Percentiles rank a stretch among this genome's conserved stretches.
phyloP scores from a whole-genome alignment of 371 early-diverging fungal genomes.

The Batrachochytrium dendrobatidis region DNA sequence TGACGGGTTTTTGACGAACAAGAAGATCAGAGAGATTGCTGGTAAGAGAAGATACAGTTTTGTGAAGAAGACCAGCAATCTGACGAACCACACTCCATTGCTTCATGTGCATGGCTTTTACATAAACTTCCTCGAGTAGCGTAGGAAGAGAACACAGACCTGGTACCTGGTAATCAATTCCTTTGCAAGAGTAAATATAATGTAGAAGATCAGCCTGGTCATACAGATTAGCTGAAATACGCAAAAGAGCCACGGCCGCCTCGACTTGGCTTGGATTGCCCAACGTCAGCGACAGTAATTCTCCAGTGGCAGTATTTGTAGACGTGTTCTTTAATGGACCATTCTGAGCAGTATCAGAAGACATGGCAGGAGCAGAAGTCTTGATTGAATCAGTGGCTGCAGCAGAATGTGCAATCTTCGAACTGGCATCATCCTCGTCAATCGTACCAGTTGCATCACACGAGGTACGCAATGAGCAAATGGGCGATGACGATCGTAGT shows the following conservation, averaged over 20 bases:
- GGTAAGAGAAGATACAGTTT: constrained; percentile 66
- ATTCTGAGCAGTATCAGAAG: neutral
- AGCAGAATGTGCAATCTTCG: neutral
- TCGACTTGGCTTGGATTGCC: constrained; percentile 57
- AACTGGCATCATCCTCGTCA: neutral
- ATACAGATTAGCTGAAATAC: constrained; percentile 62
- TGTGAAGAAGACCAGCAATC: constrained; percentile 67
- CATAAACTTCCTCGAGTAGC: constrained; percentile 74
- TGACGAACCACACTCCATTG: constrained; percentile 81
- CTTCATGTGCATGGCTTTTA: constrained; percentile 62
- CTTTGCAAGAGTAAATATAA: constrained; percentile 68
- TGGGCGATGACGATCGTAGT: constrained; percentile 6
- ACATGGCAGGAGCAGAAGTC: neutral
- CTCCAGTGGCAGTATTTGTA: neutral
- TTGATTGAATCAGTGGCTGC: too few species aligned
- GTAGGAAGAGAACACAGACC: constrained; percentile 50
- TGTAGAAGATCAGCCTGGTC: constrained; percentile 79
- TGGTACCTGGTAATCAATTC: constrained; percentile 44
- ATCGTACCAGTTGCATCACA: neutral
- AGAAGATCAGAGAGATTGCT: constrained; percentile 77
- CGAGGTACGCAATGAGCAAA: neutral
- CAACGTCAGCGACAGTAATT: constrained; percentile 53
- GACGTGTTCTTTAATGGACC: constrained; percentile 5
- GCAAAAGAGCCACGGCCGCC: constrained; percentile 56
- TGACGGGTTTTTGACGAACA: constrained; percentile 71